Base-by-base conservation (phyloP, 257 asterid genomes). In the Linderniella brevidens region DNA sequence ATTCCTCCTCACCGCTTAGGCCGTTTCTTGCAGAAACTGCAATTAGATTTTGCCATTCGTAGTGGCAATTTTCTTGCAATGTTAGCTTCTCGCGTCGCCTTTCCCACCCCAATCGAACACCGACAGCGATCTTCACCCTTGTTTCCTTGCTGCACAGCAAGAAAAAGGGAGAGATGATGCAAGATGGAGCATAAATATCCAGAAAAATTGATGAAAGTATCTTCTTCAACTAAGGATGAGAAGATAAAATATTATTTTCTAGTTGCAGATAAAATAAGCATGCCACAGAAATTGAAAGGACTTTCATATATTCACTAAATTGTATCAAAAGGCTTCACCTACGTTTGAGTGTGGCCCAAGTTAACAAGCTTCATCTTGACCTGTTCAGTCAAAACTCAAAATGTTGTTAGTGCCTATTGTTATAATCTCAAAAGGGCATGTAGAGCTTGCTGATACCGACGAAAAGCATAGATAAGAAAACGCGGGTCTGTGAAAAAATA, bases 271-370 rank as follows among this genome's bases (percentile, higher is more conserved):
- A 8, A 15, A 11, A 35, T 37, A 8, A 57, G 16, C 42, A 8
- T 36, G 41, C 17, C 12, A n/a, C 29, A 37, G 17, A 46, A 40
- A 35, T 11, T 25, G 14, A 41, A 53, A 48, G 32, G 6, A 25
- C 32, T 25, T 25, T 6, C 32, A 25, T 6, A 47, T 17, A 0
- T 13, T 45, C 0, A 46, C 13, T 41, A 36, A 49, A 44, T 25
- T 19, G 36, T 3, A 13, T 0, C 10, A 17, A 18, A 48, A 37
- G 11, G 52, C 19, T 35, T 35, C 50, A 54, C 66, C 50, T 50
- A 87, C 96, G 88, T 81, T 61, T 85, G 99, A 62, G 92, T 86
- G 57, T 79, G 96, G 41, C 96, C 94, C 64, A 76, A 17, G 58
- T 68, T 81, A 58, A 66, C 58, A 37, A 90, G 73, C 79, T 90